Conservation (phyloP, 345 rosid genomes). For the Eucalyptus tenuipes region DNA sequence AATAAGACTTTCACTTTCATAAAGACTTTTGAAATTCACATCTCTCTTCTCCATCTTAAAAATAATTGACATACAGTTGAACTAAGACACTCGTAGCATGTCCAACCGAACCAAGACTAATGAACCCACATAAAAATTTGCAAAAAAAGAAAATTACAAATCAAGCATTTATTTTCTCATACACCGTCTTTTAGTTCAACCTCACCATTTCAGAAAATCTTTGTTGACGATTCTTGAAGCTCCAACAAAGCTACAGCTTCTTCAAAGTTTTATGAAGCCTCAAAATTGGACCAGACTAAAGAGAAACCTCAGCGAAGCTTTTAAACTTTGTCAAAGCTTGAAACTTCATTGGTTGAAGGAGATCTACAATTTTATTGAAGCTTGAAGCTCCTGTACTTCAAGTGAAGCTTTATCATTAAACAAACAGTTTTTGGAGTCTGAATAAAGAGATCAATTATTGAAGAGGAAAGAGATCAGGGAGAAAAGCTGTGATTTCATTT, state of each 20-base stretch:
- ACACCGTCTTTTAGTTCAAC: background rate
- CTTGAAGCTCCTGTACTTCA: background rate
- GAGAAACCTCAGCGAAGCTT: background rate
- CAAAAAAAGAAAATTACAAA: background rate
- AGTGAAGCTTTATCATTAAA: background rate
- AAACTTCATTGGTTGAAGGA: background rate
- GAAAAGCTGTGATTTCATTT: background rate
- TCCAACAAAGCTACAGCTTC: background rate
- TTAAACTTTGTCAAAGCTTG: background rate
- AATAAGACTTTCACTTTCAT: background rate
- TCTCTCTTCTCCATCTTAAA: background rate
- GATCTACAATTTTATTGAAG: background rate
- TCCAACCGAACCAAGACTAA: background rate
- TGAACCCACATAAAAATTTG: background rate
- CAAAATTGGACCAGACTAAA: background rate
- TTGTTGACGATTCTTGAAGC: background rate
- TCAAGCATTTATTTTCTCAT: background rate
- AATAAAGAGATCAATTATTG: background rate
- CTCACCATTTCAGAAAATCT: background rate
- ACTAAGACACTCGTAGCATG: background rate
- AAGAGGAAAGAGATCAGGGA: background rate
- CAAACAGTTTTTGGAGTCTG: background rate
- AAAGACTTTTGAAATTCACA: background rate
- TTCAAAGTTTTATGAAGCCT: background rate
- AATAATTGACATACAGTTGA: background rate